Base-by-base conservation (phyloP, 1,139 yeast species). In the Zygotorulaspora mrakii region DNA sequence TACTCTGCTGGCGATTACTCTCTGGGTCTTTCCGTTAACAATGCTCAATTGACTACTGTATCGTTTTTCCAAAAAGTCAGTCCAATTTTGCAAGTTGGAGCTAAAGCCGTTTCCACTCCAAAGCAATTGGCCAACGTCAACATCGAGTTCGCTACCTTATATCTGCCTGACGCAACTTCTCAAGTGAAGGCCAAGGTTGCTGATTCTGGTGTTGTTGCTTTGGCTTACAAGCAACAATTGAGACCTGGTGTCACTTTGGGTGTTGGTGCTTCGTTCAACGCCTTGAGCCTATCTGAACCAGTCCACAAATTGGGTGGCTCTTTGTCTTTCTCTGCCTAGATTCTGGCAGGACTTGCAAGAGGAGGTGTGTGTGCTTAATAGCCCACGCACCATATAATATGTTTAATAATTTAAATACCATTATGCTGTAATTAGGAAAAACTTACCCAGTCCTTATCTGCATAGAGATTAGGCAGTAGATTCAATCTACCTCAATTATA, bases 221-320 rank as follows among this genome's bases (percentile, higher is more conserved):
- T 91, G 63, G 77, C 96, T 53, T 91, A 91, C 83, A 85, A 94
- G 67, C 97, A 91, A 74, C 79, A 78, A 61, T 79, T 91, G 70
- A 86, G 94, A 76, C 95, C 95, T 48, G 97, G 97, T 70, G 96
- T 94, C 61, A 87, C 85, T 65, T 76, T 91, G 62, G 99, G 99
- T 68, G 79, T 94, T 56, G 99, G 98, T 77, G 83, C 95, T 62
- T 87, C 95, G 54, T 83, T 94, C 70, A 96, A 91, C 69, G 94
- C 96, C 59, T 80, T 88, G 72, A 86, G 91, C 73, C 79, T 91
- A 66, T 82, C 88, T 67, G 96, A 89, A 76, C 88, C 96, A 55
- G 96, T 94, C 64, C 98, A 91, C 82, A 89, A 94, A 81, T 77
- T 91, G 63, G 98, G 98, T 71, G 77, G 86, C 75, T 86, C 95